Conservation (phyloP, 176 grass and related monocot species). For the Otatea glauca region DNA sequence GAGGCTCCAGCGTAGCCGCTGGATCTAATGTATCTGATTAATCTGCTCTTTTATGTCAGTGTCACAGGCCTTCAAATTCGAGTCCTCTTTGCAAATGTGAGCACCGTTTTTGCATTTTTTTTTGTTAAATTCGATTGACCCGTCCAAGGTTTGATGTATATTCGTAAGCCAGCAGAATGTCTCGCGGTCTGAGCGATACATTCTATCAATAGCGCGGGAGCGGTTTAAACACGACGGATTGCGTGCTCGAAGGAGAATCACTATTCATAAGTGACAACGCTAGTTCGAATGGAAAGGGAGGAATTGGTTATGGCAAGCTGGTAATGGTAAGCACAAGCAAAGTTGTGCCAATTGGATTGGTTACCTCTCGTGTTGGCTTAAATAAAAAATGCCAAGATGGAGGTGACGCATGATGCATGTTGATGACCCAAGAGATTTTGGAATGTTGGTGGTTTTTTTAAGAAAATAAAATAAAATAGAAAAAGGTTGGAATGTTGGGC, state of each 20-base stretch:
- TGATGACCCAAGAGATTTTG: background rate
- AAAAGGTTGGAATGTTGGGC: conserved; percentile 37
- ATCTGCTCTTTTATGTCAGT: background rate
- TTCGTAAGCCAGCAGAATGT: background rate
- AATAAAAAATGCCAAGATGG: background rate
- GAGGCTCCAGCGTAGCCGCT: background rate
- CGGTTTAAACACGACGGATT: background rate
- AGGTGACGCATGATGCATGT: background rate
- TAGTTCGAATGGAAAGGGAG: background rate
- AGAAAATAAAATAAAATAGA: background rate
- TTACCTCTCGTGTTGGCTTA: background rate
- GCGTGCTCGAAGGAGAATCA: background rate
- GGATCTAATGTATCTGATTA: conserved; percentile 36
- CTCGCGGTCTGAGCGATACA: no score
- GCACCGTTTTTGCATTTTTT: background rate
- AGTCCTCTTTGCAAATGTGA: background rate
- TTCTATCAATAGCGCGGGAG: no score
- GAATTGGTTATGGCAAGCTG: background rate
- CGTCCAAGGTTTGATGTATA: background rate
- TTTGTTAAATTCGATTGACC: background rate
- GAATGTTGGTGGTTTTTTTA: background rate
- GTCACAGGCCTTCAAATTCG: background rate
- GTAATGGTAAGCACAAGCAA: background rate
- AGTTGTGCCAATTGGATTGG: background rate
- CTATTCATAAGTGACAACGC: background rate